Conservation (phyloP, 495 filamentous ascomycete genomes). For the Lophium mytilinum region DNA sequence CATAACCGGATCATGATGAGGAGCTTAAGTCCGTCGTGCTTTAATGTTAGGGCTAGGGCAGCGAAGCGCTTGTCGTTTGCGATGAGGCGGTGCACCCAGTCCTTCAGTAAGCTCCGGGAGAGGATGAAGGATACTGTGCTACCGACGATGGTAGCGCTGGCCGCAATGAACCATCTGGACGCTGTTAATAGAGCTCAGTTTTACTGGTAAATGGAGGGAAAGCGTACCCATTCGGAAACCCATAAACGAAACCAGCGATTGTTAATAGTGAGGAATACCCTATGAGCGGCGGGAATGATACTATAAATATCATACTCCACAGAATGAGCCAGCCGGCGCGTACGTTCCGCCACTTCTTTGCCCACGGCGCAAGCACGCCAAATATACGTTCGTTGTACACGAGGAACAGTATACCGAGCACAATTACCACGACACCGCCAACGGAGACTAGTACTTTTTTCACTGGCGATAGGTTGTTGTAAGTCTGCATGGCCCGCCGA, state of each 20-base stretch:
- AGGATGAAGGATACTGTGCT: slow-evolving; percentile 70
- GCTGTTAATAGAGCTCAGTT: background rate
- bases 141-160: slow-evolving; percentile 68
- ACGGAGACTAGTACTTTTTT: slow-evolving; percentile 53
- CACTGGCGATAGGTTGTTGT: slow-evolving; percentile 47
- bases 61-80: slow-evolving; percentile 72
- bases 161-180: slow-evolving; percentile 71
- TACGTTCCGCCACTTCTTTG: slow-evolving; percentile 62
- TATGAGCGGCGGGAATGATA: slow-evolving; percentile 83
- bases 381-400: slow-evolving; percentile 74
- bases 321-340: slow-evolving; percentile 68
- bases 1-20: slow-evolving; percentile 90
- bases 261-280: slow-evolving; percentile 86
- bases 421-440: slow-evolving; percentile 41
- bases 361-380: slow-evolving; percentile 57
- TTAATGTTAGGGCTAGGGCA: slow-evolving; percentile 57
- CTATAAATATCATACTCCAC: slow-evolving; percentile 66
- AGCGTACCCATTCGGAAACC: slow-evolving; percentile 70
- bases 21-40: slow-evolving; percentile 80
- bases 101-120: slow-evolving; percentile 66
- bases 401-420: slow-evolving; percentile 57
- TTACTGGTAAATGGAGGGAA: background rate
- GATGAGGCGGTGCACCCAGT: slow-evolving; percentile 70
- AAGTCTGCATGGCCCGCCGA: slow-evolving; percentile 33
- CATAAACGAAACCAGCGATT: slow-evolving; percentile 86